Base-by-base conservation (phyloP, 2,329 filamentous ascomycete species). In the Trichoderma citrinoviride region DNA sequence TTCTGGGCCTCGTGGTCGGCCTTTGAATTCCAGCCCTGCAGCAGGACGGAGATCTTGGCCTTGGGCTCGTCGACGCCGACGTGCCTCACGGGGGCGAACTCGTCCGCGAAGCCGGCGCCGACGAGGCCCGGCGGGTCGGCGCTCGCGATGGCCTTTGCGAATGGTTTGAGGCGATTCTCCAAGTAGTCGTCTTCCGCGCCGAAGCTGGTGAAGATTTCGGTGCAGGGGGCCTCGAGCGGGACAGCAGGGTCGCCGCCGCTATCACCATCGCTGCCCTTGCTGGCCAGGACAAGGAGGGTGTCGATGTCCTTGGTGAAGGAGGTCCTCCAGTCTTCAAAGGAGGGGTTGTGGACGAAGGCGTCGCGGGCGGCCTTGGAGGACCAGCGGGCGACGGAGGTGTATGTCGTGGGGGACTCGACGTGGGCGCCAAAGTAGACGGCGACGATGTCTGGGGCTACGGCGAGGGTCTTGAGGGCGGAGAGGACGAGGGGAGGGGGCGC, bases 341-440 rank as follows among this genome's bases (percentile, higher is more conserved):
- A 75, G 27, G 77, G 75, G 7, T 77, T 79, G 65, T 75, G 74
- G 66, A 78, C 74, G 67, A 81, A 83, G 66, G 76, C 75, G 65
- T 73, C 69, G 68, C 77, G 73, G 53, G 74, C 74, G 41, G 70
- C 70, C 7, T 67, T 62, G 8, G 75, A 76, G 49, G 69, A 66
- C 78, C 78, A 79, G 61, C 72, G 72, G 29, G 77, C 70, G 56
- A 75, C 69, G 62, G 75, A 71, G 53, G 74, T 69, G 72, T 73
- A 77, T 40, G 67, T 70, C 23, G 69, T 69, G 7, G 76, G 73
- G 25, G 73, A 70, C 67, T 79, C 78, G 55, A 76, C 61, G 40
- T 75, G 72, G 7, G 70, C 71, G 65, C 78, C 78, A 46, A 74
- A 68, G 67, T 79, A 74, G 37, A 78, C 66, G 61, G 71, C 70